Evolutionary conservation across 805 yeast genomes (phyloP).

Genomic region (Wickerhamiella qilinensis): DNA sequence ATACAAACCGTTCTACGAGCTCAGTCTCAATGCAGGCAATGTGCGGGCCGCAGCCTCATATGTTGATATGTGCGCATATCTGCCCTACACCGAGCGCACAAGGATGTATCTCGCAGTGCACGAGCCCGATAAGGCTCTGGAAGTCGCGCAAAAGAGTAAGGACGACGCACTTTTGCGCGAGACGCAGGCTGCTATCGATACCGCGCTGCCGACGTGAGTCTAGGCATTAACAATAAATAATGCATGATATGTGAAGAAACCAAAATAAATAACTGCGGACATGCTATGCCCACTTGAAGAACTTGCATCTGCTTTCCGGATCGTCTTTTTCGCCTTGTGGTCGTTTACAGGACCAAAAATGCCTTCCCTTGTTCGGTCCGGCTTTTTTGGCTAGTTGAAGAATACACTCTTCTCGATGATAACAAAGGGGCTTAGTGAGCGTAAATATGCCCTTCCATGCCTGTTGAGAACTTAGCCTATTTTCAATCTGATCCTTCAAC

Average conservation of each 20-base stretch:
- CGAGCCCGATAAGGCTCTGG: background rate
- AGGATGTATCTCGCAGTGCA: background rate
- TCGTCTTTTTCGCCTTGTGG: slow-evolving; percentile 15
- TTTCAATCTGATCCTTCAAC: too few relatives aligned
- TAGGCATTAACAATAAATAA: too few relatives aligned
- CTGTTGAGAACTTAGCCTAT: background rate
- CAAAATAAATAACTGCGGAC: background rate
- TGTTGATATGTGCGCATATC: slow-evolving; percentile 30
- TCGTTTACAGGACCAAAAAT: slow-evolving; percentile 25
- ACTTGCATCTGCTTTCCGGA: slow-evolving; percentile 18
- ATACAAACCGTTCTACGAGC: slow-evolving; percentile 43
- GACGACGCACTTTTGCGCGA: background rate
- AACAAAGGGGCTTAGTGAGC: slow-evolving; percentile 14
- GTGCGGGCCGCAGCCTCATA: slow-evolving; percentile 43
- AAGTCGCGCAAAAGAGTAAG: background rate
- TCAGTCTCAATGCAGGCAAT: slow-evolving; percentile 38
- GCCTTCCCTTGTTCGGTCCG: slow-evolving; percentile 24
- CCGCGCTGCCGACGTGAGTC: too few relatives aligned
- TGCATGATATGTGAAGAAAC: too few relatives aligned
- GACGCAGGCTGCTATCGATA: background rate
- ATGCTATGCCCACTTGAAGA: slow-evolving; percentile 22
- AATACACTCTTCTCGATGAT: slow-evolving; percentile 23
- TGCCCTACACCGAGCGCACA: background rate
- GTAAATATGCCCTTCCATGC: slow-evolving; percentile 14
- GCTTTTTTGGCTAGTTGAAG: slow-evolving; percentile 18